Conservation (phyloP, 2,329 filamentous ascomycete species). For the Onygenales sp. region DNA sequence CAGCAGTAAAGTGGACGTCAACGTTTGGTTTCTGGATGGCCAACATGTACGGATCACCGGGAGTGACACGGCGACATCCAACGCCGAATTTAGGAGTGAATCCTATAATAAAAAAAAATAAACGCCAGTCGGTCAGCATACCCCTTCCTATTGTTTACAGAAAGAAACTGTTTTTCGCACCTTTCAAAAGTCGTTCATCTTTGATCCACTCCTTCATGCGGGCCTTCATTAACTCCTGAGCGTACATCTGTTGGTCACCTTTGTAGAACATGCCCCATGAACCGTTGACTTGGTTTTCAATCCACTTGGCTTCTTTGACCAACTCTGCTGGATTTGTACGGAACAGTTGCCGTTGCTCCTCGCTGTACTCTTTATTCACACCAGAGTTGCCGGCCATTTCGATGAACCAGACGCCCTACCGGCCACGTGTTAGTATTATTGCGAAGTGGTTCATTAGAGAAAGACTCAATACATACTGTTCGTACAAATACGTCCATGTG, state of each 20-base stretch:
- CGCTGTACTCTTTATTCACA: slow-evolving; percentile 28
- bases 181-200: slow-evolving; percentile 39
- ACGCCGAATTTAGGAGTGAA: slow-evolving; percentile 17
- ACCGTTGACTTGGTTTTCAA: slow-evolving; percentile 39
- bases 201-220: slow-evolving; percentile 44
- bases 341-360: slow-evolving; percentile 8
- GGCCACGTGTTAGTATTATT: not conserved
- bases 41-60: slow-evolving; percentile 44
- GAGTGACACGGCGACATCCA: slow-evolving; percentile 41
- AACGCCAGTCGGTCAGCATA: too few relatives aligned
- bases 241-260: slow-evolving; percentile 30
- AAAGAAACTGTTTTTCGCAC: slow-evolving; percentile 11
- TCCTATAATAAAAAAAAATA: not conserved
- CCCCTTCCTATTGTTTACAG: too few relatives aligned
- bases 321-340: slow-evolving; percentile 16
- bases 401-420: slow-evolving; percentile 22
- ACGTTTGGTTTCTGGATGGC: slow-evolving; percentile 34
- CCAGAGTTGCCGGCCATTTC: slow-evolving; percentile 39
- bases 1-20: slow-evolving; percentile 21
- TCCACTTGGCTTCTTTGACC: slow-evolving; percentile 36
- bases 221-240: slow-evolving; percentile 28
- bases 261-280: slow-evolving; percentile 39
- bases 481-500: slow-evolving; percentile 30
- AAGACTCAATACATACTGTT: slow-evolving; percentile 5
- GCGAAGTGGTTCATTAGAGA: not conserved